Evolutionary conservation across 108 stramenopile genomes (phyloP).

Genomic region (Cylindrotheca closterium): DNA sequence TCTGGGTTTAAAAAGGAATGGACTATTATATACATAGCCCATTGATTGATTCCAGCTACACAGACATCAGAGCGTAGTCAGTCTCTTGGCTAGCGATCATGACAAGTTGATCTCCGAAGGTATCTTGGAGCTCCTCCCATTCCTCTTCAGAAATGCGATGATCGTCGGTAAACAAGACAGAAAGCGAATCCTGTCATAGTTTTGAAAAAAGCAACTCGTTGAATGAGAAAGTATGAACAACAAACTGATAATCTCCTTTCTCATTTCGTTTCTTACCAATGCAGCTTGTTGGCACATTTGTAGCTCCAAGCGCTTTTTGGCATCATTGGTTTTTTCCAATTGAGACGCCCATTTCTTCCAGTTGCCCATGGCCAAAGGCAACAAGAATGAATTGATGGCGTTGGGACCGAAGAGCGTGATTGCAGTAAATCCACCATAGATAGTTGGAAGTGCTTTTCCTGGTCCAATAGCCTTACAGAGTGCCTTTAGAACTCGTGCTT

Average conservation of each 20-base stretch:
- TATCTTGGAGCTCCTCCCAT: conserved; percentile 55
- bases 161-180: no score
- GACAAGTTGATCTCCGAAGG: conserved; percentile 69
- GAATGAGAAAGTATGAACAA: no score
- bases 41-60: conserved; percentile 16
- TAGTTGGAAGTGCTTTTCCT: conserved; percentile 44
- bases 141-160: conserved; percentile 31
- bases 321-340: conserved; percentile 15
- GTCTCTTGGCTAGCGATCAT: conserved; percentile 49
- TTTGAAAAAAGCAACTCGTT: no score
- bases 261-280: conserved; percentile 16
- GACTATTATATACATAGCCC: neutral
- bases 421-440: conserved; percentile 81
- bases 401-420: conserved; percentile 75
- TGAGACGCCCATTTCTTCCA: conserved; percentile 57
- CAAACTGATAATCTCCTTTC: neutral
- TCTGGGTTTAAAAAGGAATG: neutral
- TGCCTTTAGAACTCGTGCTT: conserved; percentile 63
- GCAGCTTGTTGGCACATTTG: conserved; percentile 72
- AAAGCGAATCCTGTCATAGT: no score
- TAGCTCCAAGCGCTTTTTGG: conserved; percentile 46
- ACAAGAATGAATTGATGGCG: conserved; percentile 77
- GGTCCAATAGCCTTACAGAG: conserved; percentile 53
- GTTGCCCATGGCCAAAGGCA: conserved; percentile 61
- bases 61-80: conserved; percentile 49